phyloP scores from a whole-genome alignment of 225 moss, liverwort and hornwort species.

The Pleurozium schreberi region DNA sequence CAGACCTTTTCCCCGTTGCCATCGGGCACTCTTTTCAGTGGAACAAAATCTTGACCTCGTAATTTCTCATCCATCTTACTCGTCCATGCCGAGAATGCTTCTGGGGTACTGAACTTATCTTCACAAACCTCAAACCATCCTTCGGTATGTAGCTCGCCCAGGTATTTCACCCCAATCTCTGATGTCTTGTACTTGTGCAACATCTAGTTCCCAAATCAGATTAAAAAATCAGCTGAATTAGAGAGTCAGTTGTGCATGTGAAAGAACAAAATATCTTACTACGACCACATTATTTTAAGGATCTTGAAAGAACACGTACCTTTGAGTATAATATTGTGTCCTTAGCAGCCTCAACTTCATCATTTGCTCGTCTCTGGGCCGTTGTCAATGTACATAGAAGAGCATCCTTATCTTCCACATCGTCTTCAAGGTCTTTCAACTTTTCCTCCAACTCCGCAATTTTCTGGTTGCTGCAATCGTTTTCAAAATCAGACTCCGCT shows the following conservation, averaged over 20 bases:
- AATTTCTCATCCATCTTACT: background rate
- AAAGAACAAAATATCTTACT: background rate
- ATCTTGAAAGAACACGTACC: background rate
- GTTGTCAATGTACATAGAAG: background rate
- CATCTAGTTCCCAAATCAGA: background rate
- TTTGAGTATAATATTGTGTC: background rate
- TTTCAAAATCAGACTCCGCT: background rate
- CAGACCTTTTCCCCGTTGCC: background rate
- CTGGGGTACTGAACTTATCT: background rate
- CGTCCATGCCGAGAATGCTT: background rate
- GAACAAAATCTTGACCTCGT: background rate
- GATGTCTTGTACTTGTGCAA: background rate
- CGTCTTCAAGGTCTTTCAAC: background rate
- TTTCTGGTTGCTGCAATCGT: background rate
- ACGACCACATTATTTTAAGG: background rate
- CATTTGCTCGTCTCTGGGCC: background rate
- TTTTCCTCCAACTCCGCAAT: constrained; percentile 5
- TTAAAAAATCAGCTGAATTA: background rate
- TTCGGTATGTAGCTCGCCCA: constrained; percentile 6
- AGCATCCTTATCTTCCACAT: background rate
- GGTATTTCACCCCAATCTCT: constrained; percentile 6
- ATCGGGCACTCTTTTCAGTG: background rate
- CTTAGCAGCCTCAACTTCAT: constrained; percentile 1
- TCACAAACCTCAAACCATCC: constrained; percentile 12
- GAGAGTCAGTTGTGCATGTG: background rate